These are phyloP conservation scores for Ganoderma lucidum DNA, from an alignment of 1,284 basidiomycete species.

Conservation along the genomic window DNA sequence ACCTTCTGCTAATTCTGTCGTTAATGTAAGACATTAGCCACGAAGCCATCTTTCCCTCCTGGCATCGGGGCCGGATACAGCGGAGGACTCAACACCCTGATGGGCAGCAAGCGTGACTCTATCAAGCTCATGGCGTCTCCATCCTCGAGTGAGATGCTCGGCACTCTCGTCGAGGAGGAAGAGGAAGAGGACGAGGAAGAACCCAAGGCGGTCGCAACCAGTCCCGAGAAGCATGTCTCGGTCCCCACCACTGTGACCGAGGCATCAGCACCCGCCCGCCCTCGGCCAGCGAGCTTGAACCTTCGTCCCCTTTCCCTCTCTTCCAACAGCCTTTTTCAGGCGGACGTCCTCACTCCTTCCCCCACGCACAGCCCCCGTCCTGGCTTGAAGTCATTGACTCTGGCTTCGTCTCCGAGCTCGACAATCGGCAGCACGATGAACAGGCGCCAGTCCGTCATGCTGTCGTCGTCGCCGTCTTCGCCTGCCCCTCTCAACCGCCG, in stretches of 20 bases:
- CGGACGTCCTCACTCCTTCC: slow-evolving; percentile 62
- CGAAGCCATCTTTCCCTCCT: slow-evolving; percentile 63
- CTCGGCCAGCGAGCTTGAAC: slow-evolving; percentile 69
- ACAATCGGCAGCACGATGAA: slow-evolving; percentile 35
- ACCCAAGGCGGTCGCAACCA: slow-evolving; percentile 31
- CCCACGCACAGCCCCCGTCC: slow-evolving; percentile 53
- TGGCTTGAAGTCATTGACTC: slow-evolving; percentile 58
- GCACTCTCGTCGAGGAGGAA: slow-evolving; percentile 81
- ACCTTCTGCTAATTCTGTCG: not conserved
- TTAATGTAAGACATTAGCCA: slow-evolving; percentile 40
- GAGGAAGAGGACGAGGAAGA: slow-evolving; percentile 74
- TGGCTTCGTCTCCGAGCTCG: slow-evolving; percentile 48
- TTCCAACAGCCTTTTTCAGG: slow-evolving; percentile 51
- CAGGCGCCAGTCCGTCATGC: slow-evolving; percentile 42
- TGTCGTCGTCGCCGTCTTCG: slow-evolving; percentile 35
- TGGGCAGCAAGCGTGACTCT: slow-evolving; percentile 77
- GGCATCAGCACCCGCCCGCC: slow-evolving; percentile 51
- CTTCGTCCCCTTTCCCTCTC: slow-evolving; percentile 77
- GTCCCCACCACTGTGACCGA: slow-evolving; percentile 36
- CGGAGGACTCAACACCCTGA: slow-evolving; percentile 48
- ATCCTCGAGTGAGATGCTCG: slow-evolving; percentile 75
- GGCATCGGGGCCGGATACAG: slow-evolving; percentile 52
- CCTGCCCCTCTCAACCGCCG: slow-evolving; percentile 36
- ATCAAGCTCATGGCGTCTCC: slow-evolving; percentile 71
- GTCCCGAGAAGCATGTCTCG: slow-evolving; percentile 30